These are phyloP conservation scores for Calonectria pteridis DNA, from an alignment of 2,329 filamentous ascomycete species.

Conservation along the genomic window DNA sequence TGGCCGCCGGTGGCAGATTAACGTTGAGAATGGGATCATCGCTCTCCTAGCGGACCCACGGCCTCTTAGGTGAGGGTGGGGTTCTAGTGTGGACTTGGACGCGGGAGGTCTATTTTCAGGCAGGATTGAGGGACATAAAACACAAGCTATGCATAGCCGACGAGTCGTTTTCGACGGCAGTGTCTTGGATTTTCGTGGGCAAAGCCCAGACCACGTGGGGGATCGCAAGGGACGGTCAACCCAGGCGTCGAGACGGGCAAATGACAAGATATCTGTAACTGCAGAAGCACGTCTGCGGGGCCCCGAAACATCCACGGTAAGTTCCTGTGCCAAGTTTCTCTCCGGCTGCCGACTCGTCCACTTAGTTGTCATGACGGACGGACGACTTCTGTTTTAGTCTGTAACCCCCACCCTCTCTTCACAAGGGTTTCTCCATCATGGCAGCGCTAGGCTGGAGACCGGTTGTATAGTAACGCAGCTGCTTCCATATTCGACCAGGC, in stretches of 20 bases:
- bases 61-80: not conserved
- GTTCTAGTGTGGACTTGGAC: not conserved
- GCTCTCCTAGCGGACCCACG: constrained; percentile 18
- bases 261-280: constrained; percentile 1
- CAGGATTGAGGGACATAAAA: constrained; percentile 9
- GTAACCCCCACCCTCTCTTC: constrained; percentile 29
- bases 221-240: not conserved
- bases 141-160: not conserved
- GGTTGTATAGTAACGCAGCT: constrained; percentile 13
- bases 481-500: constrained; percentile 27
- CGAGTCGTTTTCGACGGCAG: not conserved
- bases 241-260: not conserved
- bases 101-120: not conserved
- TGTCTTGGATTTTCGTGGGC: not conserved
- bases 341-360: not conserved
- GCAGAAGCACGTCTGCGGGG: constrained; percentile 20
- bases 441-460: constrained; percentile 25
- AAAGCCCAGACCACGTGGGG: constrained; percentile 7
- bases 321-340: constrained; percentile 1
- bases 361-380: constrained; percentile 5
- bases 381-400: constrained; percentile 12
- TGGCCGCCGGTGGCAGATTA: constrained; percentile 13
- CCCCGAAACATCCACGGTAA: not conserved
- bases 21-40: constrained; percentile 31
- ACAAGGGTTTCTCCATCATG: constrained; percentile 23